A percentile compares a stretch with the other conserved stretches of the same genome.
These are phyloP conservation scores for Adansonia rubrostipa DNA, from an alignment of 441 rosid species.

Conservation along the genomic window DNA sequence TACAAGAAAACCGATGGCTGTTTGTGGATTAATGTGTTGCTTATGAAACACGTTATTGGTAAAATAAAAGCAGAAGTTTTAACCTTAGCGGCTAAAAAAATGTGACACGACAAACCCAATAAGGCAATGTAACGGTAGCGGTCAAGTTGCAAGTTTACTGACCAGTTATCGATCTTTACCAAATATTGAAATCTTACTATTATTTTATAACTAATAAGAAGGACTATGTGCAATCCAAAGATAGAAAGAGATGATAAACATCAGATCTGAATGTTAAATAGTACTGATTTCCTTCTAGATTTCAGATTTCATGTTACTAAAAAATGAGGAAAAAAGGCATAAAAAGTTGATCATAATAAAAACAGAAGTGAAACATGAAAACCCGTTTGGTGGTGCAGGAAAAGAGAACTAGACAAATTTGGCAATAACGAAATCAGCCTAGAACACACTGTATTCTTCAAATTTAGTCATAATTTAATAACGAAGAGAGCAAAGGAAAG, in stretches of 20 bases:
- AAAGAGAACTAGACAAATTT: not conserved
- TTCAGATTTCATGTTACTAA: not conserved
- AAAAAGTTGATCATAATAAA: not conserved
- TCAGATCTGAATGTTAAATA: constrained; percentile 26
- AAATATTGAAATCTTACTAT: not conserved
- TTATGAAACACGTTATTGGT: not conserved
- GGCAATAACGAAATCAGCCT: not conserved
- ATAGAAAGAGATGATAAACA: not conserved
- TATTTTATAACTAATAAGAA: not conserved
- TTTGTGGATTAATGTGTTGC: not conserved
- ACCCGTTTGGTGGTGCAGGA: not conserved
- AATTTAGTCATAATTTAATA: not conserved
- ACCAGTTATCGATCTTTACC: not conserved
- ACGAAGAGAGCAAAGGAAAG: not conserved
- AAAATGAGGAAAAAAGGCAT: not conserved
- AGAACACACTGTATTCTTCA: not conserved
- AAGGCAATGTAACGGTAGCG: not conserved
- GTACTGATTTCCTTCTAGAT: not conserved
- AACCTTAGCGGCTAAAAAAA: not conserved
- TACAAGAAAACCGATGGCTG: not conserved
- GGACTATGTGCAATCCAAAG: not conserved
- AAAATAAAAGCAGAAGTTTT: not conserved
- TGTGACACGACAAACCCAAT: not conserved
- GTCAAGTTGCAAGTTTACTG: not conserved
- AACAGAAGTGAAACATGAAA: not conserved